Base-by-base conservation (phyloP, 306 rosid genomes). In the Glycine soja region DNA sequence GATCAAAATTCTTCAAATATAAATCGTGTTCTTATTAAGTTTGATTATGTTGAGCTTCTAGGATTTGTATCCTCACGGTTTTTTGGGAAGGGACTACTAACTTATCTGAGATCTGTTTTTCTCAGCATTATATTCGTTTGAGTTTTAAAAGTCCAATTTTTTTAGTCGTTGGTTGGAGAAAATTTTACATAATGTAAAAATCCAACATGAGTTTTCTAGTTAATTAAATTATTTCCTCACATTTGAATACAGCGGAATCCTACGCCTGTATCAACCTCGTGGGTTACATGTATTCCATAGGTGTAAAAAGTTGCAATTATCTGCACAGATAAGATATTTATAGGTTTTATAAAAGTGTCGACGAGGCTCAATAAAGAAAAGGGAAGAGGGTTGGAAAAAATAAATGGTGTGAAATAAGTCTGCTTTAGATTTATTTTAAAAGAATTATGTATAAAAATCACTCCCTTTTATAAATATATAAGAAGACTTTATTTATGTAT, bases 1-100 rank as follows among this genome's bases (percentile, higher is more conserved):
- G 70, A 5, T 80, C 78, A 16, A 71, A 57, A 24, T 45, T 46
- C 48, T 46, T 62, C 40, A 14, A n/a, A 70, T 47, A 68, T 64
- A 61, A 48, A 43, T 70, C 4, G n/a, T 30, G 5, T 68, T 47
- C 45, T 10, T 59, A 8, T 13, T 7, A 7, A 50, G 54, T 50
- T 50, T 8, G 10, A 50, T 10, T 16, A 7, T 75, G 3, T 13
- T 40, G 2, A 52, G 9, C 30, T 9, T 52, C 57, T 4, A 53
- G 14, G 48, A 67, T 66, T 16, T 66, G 8, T 52, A 52, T 53
- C 15, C 54, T 50, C 54, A 10, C 15, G 10, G 7, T 6, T 58
- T 18, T 8, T 9, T 13, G 30, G 30, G 30, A 24, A 18, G 13
- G 63, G 34, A 57, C 63, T 18, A 56, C 16, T 10, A n/a, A 53